These are phyloP conservation scores for Globisporangium paddicum DNA, from an alignment of 352 stramenopile species.

Conservation along the genomic window DNA sequence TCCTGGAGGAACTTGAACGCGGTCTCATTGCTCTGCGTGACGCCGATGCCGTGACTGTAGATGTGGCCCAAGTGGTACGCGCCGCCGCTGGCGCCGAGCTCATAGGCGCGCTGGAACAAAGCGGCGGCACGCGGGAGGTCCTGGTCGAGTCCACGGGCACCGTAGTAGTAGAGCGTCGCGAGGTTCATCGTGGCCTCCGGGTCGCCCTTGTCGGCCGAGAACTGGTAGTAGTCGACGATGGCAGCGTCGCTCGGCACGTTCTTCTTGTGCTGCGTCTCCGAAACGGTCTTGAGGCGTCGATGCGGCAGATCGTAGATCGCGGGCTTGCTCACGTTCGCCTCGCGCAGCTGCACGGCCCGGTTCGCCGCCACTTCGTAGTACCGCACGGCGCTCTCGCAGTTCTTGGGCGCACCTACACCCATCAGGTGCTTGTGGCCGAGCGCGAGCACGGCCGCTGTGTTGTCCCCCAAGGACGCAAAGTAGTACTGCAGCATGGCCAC, in stretches of 20 bases:
- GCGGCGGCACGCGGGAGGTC: conserved; percentile 55
- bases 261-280: conserved; percentile 78
- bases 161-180: conserved; percentile 85
- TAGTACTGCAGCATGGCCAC: conserved; percentile 78
- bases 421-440: conserved; percentile 78
- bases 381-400: conserved; percentile 76
- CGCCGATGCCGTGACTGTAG: conserved; percentile 79
- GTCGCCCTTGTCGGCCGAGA: conserved; percentile 87
- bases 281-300: conserved; percentile 65
- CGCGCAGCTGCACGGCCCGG: conserved; percentile 57
- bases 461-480: conserved; percentile 70
- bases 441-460: conserved; percentile 63
- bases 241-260: conserved; percentile 67
- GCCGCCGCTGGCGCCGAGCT: conserved; percentile 60
- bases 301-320: conserved; percentile 71
- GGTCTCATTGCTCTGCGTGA: conserved; percentile 55
- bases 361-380: conserved; percentile 90
- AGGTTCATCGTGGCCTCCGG: conserved; percentile 76
- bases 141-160: conserved; percentile 61
- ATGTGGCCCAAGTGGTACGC: conserved; percentile 77
- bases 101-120: conserved; percentile 75
- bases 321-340: conserved; percentile 47
- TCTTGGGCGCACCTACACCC: conserved; percentile 67
- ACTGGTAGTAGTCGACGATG: conserved; percentile 89
- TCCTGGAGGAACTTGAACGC: conserved; percentile 72